Conservation (phyloP, 305 asterid species). For the Withania somnifera region DNA sequence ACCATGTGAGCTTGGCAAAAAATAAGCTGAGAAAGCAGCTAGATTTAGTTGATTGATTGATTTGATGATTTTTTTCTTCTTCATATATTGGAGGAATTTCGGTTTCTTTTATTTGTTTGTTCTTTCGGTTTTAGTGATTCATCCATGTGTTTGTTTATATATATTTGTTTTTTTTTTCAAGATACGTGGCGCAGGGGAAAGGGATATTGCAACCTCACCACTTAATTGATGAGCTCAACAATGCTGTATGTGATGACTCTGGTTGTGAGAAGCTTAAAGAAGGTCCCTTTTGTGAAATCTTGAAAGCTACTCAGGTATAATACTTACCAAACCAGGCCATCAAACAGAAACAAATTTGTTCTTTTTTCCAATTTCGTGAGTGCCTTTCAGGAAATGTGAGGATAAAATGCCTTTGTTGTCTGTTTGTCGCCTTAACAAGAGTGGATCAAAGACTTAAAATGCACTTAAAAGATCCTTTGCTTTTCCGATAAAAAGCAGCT, state of each 20-base stretch:
- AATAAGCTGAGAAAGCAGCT: background rate
- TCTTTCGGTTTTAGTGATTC: background rate
- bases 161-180: slow-evolving; percentile 17
- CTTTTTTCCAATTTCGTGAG: too few species aligned
- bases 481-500: background rate
- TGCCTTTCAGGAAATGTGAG: background rate
- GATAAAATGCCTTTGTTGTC: background rate
- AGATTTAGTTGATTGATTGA: background rate
- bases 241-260: slow-evolving; percentile 35
- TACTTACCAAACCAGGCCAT: background rate
- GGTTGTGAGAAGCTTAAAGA: slow-evolving; percentile 41
- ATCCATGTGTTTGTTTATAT: background rate
- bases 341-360: background rate
- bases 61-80: background rate
- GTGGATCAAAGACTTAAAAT: background rate
- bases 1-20: background rate
- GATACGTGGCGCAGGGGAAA: slow-evolving; percentile 97
- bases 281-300: slow-evolving; percentile 81
- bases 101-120: background rate
- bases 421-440: background rate
- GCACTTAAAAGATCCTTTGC: background rate
- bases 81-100: background rate
- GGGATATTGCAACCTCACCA: slow-evolving; percentile 79
- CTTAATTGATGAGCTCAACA: slow-evolving; percentile 79
- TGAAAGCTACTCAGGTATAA: slow-evolving; percentile 70